Evolutionary conservation across 1,284 basidiomycete species (phyloP), one percentile per base, ranked within the genome.

Genomic region (Retiboletus fuscus): DNA sequence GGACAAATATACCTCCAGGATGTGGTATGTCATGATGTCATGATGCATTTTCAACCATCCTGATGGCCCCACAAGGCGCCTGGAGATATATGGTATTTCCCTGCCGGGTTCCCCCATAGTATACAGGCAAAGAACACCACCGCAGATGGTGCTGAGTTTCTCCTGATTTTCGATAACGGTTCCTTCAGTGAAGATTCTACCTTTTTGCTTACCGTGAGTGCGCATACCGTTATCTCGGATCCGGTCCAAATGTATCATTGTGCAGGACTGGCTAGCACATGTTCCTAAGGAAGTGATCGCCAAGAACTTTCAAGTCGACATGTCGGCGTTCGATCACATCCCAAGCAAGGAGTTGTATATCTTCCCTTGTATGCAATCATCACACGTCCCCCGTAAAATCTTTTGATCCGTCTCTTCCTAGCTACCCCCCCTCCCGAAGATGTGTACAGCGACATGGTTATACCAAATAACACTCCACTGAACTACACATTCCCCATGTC

Each of bases 81-180:
- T 61, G 88, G 87, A 20, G 89, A 89, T 74, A 67, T 90, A 5
- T 90, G 90, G 90, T 90, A 87, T 76, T 90, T 91, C 79, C 88
- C 90, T 12, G 76, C 88, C 1, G 89, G 90, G 15, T 82, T 53
- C 34, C 74, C 79, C 1, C 79, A 81, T 58, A 83, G 82, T 43
- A 79, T 92, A 30, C 90, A 91, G 79, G 90, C 87, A 26, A 86
- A 85, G 69, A 84, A 85, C 53, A 85, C 82, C 6, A 83, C 83
- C 8, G 75, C 77, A 24, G 84, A 84, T 10, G 90, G 89, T 41
- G 82, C 87, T 3, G 90, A 92, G 76, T 91, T 91, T 76, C 81
- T 92, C 20, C 82, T 92, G 18, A 84, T 92, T 30, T 90, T 90
- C 69, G 88, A 90, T 72, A 82, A 80, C 39, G 90, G 90, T 34